Conservation (phyloP, 352 stramenopile genomes). For the Phytophthora fragariaefolia region DNA sequence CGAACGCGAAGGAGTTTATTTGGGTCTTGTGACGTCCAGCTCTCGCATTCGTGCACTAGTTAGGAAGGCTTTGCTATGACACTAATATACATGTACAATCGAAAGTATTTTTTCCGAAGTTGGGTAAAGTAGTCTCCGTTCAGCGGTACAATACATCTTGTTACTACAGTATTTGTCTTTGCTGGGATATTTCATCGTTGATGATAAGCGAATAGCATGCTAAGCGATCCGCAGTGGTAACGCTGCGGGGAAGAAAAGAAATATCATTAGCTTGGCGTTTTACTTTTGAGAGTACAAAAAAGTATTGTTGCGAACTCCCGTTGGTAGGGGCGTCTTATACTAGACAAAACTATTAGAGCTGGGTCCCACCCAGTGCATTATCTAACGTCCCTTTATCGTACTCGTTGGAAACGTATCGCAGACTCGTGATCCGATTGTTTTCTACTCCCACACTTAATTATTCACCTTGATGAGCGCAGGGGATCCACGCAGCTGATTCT, state of each 20-base stretch:
- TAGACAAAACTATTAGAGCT: too few species aligned
- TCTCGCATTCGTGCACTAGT: constrained; percentile 34
- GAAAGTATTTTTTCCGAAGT: neutral
- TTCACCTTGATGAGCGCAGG: neutral
- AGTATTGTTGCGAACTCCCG: too few species aligned
- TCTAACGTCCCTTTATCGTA: neutral
- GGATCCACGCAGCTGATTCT: constrained; percentile 3
- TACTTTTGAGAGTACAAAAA: too few species aligned
- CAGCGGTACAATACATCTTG: neutral
- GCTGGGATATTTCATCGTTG: too few species aligned
- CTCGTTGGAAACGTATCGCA: neutral
- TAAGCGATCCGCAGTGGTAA: too few species aligned
- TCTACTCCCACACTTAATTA: neutral
- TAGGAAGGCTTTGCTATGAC: constrained; percentile 20
- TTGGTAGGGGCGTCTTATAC: too few species aligned
- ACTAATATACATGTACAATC: constrained; percentile 2
- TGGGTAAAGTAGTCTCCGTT: neutral
- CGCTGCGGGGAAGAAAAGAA: too few species aligned
- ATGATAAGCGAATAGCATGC: too few species aligned
- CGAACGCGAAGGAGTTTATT: constrained; percentile 25
- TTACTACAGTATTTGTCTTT: too few species aligned
- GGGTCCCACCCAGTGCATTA: too few species aligned
- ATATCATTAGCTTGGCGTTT: too few species aligned
- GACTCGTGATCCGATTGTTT: too few species aligned
- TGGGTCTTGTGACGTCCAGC: constrained; percentile 32